phyloP scores from a whole-genome alignment of 208 protist genomes.

The Crithidia expoeki region DNA sequence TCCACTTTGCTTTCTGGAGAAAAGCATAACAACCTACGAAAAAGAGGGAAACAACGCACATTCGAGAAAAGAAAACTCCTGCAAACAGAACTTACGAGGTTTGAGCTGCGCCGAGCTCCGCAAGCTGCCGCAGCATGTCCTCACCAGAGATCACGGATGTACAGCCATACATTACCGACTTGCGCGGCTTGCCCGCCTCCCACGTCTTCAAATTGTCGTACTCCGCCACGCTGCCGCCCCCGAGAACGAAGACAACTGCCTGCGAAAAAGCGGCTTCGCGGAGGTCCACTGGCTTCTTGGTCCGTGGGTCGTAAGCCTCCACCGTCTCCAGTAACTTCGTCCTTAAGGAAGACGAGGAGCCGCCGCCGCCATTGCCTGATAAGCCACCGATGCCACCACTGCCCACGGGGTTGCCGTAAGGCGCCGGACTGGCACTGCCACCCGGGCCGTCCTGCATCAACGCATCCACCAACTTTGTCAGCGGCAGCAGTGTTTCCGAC shows the following conservation, averaged over 20 bases:
- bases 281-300: constrained; percentile 63
- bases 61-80: background rate
- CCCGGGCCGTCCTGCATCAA: constrained; percentile 73
- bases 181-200: constrained; percentile 71
- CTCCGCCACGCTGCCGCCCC: constrained; percentile 84
- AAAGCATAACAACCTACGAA: background rate
- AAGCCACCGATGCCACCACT: constrained; percentile 6
- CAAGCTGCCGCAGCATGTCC: constrained; percentile 78
- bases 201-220: constrained; percentile 91
- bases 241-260: constrained; percentile 86
- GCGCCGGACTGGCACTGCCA: constrained; percentile 8
- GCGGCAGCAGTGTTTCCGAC: constrained; percentile 69
- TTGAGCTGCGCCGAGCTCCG: constrained; percentile 47
- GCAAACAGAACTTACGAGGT: background rate
- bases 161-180: constrained; percentile 89
- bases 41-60: background rate
- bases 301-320: constrained; percentile 76
- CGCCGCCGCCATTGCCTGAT: constrained; percentile 7
- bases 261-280: constrained; percentile 78
- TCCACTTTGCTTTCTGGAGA: no score
- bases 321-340: constrained; percentile 62
- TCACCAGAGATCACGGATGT: constrained; percentile 79
- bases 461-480: constrained; percentile 87
- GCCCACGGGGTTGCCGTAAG: constrained; percentile 24
- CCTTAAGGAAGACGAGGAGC: constrained; percentile 19